phyloP scores from a whole-genome alignment of 1,284 basidiomycete species.

The Rhodotorula sp. region DNA sequence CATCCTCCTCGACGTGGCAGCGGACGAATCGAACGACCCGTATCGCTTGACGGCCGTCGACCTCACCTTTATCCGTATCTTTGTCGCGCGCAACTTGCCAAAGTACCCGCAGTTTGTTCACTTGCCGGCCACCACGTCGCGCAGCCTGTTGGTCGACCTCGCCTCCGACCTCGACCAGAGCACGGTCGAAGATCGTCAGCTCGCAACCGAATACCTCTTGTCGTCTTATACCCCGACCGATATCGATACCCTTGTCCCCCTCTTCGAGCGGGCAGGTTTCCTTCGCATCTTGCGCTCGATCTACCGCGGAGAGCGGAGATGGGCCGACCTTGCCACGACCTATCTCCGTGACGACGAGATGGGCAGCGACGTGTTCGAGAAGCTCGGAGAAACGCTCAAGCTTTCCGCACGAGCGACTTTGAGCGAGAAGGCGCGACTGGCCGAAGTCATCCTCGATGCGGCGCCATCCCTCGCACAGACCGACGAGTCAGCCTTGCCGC shows the following conservation, averaged over 20 bases:
- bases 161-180: conserved; percentile 67
- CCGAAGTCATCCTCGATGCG: conserved; percentile 33
- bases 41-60: conserved; percentile 57
- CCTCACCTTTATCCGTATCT: conserved; percentile 84
- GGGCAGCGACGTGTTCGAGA: conserved; percentile 60
- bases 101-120: conserved; percentile 91
- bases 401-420: conserved; percentile 15
- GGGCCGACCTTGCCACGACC: conserved; percentile 69
- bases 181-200: conserved; percentile 87
- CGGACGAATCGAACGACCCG: conserved; percentile 48
- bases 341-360: conserved; percentile 73
- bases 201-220: conserved; percentile 91
- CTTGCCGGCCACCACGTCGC: conserved; percentile 65
- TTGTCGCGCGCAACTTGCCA: conserved; percentile 91
- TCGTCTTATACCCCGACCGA: conserved; percentile 85
- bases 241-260: conserved; percentile 61
- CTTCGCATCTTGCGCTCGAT: conserved; percentile 81
- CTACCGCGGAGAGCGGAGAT: conserved; percentile 71
- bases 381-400: conserved; percentile 31
- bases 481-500: conserved; percentile 57
- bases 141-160: conserved; percentile 73
- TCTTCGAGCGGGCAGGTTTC: conserved; percentile 83
- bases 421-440: conserved; percentile 17
- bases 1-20: conserved; percentile 76
- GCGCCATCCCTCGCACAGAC: conserved; percentile 32